Conservation (phyloP, 148 eudicot species). For the Rhododendron mucronatum region DNA sequence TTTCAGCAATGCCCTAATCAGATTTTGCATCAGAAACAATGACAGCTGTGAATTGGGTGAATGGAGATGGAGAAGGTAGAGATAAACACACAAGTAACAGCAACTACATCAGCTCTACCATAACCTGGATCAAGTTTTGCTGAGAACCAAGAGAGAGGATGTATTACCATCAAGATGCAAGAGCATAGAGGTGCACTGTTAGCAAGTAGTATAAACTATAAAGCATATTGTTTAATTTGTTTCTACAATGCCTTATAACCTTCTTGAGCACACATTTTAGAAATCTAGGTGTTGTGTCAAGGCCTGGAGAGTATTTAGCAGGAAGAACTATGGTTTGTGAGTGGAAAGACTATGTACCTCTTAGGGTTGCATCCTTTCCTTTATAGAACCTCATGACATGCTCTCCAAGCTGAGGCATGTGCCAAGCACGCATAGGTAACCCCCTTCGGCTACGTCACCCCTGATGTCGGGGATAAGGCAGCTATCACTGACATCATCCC, state of each 20-base stretch:
- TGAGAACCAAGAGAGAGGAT: not conserved
- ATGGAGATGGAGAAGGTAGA: not conserved
- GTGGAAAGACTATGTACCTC: no score
- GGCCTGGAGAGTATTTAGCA: not conserved
- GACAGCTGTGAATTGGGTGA: not conserved
- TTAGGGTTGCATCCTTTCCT: no score
- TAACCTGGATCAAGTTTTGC: not conserved
- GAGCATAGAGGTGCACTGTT: not conserved
- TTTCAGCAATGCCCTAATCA: not conserved
- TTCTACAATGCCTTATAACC: not conserved
- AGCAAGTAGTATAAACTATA: not conserved
- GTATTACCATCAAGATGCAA: not conserved
- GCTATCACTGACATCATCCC: no score
- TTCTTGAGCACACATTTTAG: not conserved
- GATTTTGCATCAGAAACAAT: not conserved
- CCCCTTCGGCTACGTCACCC: no score
- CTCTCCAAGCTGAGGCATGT: no score
- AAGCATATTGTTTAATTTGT: not conserved
- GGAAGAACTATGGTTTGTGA: not conserved
- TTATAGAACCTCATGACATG: no score
- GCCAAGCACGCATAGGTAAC: no score
- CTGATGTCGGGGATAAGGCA: no score
- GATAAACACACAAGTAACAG: not conserved
- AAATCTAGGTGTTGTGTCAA: not conserved
- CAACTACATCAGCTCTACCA: not conserved